These are phyloP conservation scores for Colletotrichum limetticola DNA, from an alignment of 2,329 filamentous ascomycete genomes.

Conservation along the genomic window DNA sequence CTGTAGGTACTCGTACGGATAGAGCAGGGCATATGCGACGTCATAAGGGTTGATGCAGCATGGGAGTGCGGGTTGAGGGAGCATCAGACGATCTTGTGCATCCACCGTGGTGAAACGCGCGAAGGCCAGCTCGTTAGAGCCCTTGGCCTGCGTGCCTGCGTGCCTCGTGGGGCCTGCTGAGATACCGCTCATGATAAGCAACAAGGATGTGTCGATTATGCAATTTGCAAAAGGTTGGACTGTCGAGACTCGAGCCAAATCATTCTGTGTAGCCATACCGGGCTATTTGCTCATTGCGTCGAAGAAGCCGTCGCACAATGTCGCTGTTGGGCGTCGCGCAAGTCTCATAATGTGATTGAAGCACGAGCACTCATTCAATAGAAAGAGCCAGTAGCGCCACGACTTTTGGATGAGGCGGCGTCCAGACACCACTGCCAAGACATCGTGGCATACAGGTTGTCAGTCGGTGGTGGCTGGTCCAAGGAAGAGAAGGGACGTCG, in stretches of 20 bases:
- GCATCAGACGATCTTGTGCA: conserved; percentile 31
- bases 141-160: neutral
- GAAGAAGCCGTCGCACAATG: neutral
- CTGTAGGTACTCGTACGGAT: neutral
- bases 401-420: neutral
- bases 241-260: conserved; percentile 6
- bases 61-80: conserved; percentile 14
- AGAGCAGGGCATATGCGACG: conserved; percentile 3
- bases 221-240: neutral
- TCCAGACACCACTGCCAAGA: neutral
- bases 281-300: conserved; percentile 2
- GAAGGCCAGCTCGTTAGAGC: conserved; percentile 15
- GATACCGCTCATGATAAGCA: conserved; percentile 12
- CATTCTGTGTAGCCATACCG: neutral
- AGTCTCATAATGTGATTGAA: neutral
- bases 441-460: neutral
- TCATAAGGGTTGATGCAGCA: conserved; percentile 21
- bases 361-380: neutral
- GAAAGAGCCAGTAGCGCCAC: too few relatives aligned
- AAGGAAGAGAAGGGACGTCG: neutral
- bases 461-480: neutral
- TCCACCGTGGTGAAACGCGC: conserved; percentile 31
- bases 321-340: neutral
- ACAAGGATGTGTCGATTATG: conserved; percentile 13
- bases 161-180: conserved; percentile 18